phyloP scores from a whole-genome alignment of 148 eudicot genomes.

The Fagopyrum tataricum region DNA sequence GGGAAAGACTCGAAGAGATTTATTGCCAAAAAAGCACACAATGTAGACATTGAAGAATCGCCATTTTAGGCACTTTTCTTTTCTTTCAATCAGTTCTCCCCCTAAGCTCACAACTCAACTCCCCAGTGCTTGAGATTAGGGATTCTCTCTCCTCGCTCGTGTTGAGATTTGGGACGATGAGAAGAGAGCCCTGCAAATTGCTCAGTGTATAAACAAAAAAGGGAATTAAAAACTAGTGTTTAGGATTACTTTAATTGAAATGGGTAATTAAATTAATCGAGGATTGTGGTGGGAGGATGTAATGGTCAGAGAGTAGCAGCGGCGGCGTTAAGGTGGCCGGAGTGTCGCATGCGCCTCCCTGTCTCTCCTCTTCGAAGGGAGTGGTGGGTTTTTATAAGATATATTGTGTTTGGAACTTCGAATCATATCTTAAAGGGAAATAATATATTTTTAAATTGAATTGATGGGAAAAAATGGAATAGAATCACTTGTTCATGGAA shows the following conservation, averaged over 20 bases:
- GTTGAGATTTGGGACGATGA: constrained; percentile 12
- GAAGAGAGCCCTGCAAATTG: constrained; percentile 2
- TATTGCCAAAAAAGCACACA: constrained; percentile 7
- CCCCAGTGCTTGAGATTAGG: constrained; percentile 8
- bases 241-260: neutral
- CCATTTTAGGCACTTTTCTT: constrained; percentile 11
- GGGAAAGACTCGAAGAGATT: neutral
- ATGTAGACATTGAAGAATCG: neutral
- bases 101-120: neutral
- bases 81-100: neutral
- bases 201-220: neutral
- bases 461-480: neutral
- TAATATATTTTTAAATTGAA: neutral
- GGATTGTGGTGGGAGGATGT: neutral
- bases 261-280: neutral
- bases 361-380: neutral
- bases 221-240: neutral
- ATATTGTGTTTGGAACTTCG: neutral
- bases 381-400: neutral
- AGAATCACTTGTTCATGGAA: neutral
- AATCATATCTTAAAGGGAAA: neutral
- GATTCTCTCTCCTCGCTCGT: constrained; percentile 11
- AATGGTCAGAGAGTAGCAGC: constrained; percentile 8
- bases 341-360: constrained; percentile 1
- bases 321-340: constrained; percentile 10